Evolutionary conservation across 768 basidiomycete genomes (phyloP).

Genomic region (Termitomyces eurrhizus): DNA sequence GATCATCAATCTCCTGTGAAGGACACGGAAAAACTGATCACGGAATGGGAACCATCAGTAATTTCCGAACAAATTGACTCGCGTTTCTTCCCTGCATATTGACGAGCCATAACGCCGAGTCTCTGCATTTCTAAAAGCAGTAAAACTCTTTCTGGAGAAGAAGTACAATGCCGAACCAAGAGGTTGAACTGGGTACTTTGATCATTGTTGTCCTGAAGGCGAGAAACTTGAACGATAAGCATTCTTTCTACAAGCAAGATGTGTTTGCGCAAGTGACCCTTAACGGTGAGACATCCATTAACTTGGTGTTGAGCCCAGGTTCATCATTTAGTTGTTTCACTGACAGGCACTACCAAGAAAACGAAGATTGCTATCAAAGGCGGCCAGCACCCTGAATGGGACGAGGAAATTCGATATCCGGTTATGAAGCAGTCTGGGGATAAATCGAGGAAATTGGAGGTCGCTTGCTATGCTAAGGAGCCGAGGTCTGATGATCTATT

Average conservation of each 20-base stretch:
- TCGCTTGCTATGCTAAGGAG: conserved; percentile 83
- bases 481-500: conserved; percentile 67
- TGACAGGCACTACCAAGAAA: conserved; percentile 53
- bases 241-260: conserved; percentile 88
- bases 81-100: neutral
- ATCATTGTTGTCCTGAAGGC: conserved; percentile 86
- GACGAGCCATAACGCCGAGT: neutral
- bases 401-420: conserved; percentile 79
- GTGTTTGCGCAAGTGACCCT: conserved; percentile 71
- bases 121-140: neutral
- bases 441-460: conserved; percentile 59
- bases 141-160: neutral
- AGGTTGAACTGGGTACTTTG: conserved; percentile 70
- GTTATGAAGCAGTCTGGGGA: conserved; percentile 54
- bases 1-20: no score
- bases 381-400: conserved; percentile 93
- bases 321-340: neutral
- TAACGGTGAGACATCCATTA: conserved; percentile 31
- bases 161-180: conserved; percentile 27
- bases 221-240: conserved; percentile 75
- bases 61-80: neutral
- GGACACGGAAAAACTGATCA: no score
- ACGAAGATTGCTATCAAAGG: conserved; percentile 79
- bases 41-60: neutral
- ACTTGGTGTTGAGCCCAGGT: neutral